Conservation (phyloP, 148 eudicot genomes). For the Fallopia convolvulus region DNA sequence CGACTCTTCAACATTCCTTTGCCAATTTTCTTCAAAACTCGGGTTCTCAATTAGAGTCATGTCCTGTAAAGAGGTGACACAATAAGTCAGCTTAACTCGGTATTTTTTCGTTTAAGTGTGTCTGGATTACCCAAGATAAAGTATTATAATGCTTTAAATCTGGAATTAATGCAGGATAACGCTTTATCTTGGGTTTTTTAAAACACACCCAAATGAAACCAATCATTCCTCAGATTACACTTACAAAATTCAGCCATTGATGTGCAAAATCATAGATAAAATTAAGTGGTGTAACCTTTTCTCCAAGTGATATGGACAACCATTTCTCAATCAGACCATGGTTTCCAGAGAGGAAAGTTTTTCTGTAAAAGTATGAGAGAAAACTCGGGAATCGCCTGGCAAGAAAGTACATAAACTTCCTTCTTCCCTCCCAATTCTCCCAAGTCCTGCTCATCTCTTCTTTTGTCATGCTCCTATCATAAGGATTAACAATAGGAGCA, state of each 20-base stretch:
- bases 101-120: no score
- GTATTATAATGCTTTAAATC: no score
- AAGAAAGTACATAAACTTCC: constrained; percentile 60
- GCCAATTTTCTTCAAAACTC: constrained; percentile 72
- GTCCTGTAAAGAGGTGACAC: constrained; percentile 38
- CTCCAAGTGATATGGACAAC: constrained; percentile 53
- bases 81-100: no score
- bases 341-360: constrained; percentile 73
- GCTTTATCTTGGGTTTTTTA: no score
- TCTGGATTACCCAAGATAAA: no score
- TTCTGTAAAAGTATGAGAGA: constrained; percentile 48
- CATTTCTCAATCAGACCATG: constrained; percentile 73
- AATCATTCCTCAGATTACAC: background rate
- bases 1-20: constrained; percentile 87
- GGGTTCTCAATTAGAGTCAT: constrained; percentile 38
- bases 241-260: background rate
- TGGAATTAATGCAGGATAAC: no score
- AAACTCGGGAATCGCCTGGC: constrained; percentile 64
- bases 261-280: constrained; percentile 2
- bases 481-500: constrained; percentile 86
- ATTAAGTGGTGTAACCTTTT: constrained; percentile 30
- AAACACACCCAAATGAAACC: no score
- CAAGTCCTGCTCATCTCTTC: constrained; percentile 71
- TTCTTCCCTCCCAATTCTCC: constrained; percentile 69
- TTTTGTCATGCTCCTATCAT: constrained; percentile 74